Conservation (phyloP, 2,329 filamentous ascomycete species). For the Neospermospora avenae region DNA sequence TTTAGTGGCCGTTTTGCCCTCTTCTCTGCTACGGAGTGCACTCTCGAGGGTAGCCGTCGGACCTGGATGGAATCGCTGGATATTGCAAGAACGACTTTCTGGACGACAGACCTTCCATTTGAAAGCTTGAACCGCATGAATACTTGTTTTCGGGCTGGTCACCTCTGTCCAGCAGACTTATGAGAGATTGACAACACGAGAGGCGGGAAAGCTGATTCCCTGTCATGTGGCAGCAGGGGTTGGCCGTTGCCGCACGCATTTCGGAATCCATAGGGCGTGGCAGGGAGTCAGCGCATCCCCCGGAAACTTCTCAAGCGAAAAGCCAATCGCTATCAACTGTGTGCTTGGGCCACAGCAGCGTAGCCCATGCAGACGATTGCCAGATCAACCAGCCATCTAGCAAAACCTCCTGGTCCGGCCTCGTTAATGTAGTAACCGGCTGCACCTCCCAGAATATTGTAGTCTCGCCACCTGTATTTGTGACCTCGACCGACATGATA, state of each 20-base stretch:
- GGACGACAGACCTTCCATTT: not conserved
- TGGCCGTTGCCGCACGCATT: not conserved
- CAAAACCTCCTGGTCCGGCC: conserved; percentile 2
- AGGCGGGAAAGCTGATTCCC: not conserved
- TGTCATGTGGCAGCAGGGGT: not conserved
- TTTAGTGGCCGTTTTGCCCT: not conserved
- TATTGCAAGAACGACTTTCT: not conserved
- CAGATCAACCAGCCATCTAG: conserved; percentile 20
- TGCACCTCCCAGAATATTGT: not conserved
- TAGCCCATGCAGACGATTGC: conserved; percentile 11
- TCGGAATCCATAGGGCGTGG: not conserved
- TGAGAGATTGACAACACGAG: not conserved
- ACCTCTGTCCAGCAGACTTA: not conserved
- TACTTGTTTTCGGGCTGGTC: not conserved
- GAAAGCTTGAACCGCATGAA: conserved; percentile 7
- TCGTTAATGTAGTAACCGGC: not conserved
- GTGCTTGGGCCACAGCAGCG: conserved; percentile 3
- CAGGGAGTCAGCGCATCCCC: not conserved
- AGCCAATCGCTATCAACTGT: conserved; percentile 6
- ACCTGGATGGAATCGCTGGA: no score
- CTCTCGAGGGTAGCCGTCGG: no score
- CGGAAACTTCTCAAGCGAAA: conserved; percentile 1
- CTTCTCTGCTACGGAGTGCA: no score
- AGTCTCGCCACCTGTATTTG: not conserved
- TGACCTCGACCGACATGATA: not conserved